phyloP scores from a whole-genome alignment of 2,329 filamentous ascomycete genomes.

The Neopestalotiopsis sp. region DNA sequence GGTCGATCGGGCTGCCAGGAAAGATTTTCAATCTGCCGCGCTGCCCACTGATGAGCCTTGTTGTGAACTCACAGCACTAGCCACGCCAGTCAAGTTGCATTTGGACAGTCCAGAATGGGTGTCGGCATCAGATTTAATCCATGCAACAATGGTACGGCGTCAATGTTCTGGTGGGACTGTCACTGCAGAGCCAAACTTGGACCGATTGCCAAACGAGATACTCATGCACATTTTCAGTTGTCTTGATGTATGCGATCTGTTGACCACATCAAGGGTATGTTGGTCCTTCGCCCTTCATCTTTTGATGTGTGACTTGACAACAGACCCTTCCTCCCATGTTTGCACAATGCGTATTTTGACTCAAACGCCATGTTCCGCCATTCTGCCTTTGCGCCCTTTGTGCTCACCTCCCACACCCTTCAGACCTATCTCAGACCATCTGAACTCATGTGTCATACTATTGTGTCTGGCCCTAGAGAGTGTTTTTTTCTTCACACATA shows the following conservation, averaged over 20 bases:
- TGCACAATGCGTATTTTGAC: too few species aligned
- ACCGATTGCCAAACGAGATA: slow-evolving; percentile 61
- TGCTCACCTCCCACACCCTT: too few species aligned
- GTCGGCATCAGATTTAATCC: background rate
- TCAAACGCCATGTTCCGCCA: too few species aligned
- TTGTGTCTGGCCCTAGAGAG: too few species aligned
- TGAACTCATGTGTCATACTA: too few species aligned
- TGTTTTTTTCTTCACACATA: too few species aligned
- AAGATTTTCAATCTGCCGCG: background rate
- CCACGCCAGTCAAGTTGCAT: background rate
- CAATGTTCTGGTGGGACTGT: slow-evolving; percentile 24
- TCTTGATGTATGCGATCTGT: slow-evolving; percentile 62
- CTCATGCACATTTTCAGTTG: slow-evolving; percentile 61
- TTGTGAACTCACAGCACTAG: background rate
- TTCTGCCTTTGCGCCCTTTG: too few species aligned
- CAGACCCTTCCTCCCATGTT: background rate
- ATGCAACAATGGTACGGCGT: background rate
- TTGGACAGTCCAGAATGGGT: background rate
- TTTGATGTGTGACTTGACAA: slow-evolving; percentile 1
- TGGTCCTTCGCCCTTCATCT: slow-evolving; percentile 15
- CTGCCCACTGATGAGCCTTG: background rate
- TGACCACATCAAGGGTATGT: slow-evolving; percentile 62
- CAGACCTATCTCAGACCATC: too few species aligned
- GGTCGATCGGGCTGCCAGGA: background rate
- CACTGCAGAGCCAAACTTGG: slow-evolving; percentile 32